phyloP scores from a whole-genome alignment of 257 asterid species.

The Buddleja alternifolia region DNA sequence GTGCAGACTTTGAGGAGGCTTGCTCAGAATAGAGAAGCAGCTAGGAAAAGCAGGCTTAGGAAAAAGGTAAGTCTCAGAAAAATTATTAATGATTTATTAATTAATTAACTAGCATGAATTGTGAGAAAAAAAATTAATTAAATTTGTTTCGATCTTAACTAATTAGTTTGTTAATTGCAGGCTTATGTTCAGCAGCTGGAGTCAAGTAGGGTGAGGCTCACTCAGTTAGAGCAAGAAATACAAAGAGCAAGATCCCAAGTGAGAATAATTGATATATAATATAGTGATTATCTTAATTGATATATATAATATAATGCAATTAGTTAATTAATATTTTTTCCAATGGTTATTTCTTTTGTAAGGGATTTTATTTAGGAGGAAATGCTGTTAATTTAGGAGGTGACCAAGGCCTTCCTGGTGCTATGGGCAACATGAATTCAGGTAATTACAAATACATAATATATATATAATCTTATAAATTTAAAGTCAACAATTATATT shows the following conservation, averaged over 20 bases:
- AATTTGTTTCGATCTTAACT: no score
- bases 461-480: slow-evolving; percentile 5
- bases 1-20: slow-evolving; percentile 82
- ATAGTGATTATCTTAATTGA: neutral
- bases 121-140: no score
- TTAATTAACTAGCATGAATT: slow-evolving; percentile 6
- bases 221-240: slow-evolving; percentile 78
- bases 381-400: slow-evolving; percentile 50
- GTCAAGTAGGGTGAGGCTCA: slow-evolving; percentile 76
- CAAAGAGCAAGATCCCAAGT: slow-evolving; percentile 84
- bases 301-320: neutral
- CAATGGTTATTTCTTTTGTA: slow-evolving; percentile 27
- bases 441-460: slow-evolving; percentile 43
- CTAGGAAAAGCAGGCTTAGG: slow-evolving; percentile 90
- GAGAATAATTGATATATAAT: neutral
- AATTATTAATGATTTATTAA: no score
- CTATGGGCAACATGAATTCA: slow-evolving; percentile 56
- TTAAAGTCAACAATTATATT: slow-evolving; percentile 6
- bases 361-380: slow-evolving; percentile 78
- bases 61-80: slow-evolving; percentile 56
- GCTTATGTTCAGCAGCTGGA: slow-evolving; percentile 96
- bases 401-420: slow-evolving; percentile 57
- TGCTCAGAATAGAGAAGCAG: slow-evolving; percentile 98
- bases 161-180: slow-evolving; percentile 40
- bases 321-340: neutral